Evolutionary conservation across 257 asterid genomes (phyloP).

Genomic region (Solanum chmielewskii): DNA sequence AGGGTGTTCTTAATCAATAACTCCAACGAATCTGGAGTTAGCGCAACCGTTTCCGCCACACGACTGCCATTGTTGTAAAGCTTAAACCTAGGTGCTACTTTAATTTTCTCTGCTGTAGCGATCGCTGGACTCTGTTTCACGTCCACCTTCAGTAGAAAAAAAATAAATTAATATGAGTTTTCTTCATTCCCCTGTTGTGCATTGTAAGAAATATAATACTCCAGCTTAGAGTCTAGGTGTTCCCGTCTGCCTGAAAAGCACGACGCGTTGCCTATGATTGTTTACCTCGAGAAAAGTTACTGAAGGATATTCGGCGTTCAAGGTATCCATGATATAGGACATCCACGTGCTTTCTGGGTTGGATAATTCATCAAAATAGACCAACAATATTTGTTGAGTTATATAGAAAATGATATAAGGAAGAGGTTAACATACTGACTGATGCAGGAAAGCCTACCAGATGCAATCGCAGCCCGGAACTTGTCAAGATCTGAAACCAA

Average conservation of each 20-base stretch:
- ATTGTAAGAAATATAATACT: not conserved
- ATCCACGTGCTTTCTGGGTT: constrained; percentile 50
- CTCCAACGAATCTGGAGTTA: constrained; percentile 46
- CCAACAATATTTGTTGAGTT: constrained; percentile 29
- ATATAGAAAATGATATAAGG: not conserved
- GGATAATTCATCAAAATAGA: constrained; percentile 44
- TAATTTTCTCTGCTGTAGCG: constrained; percentile 42
- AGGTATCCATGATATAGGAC: constrained; percentile 51
- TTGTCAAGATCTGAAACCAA: constrained; percentile 53
- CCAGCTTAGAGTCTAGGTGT: not conserved
- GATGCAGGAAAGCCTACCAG: constrained; percentile 38
- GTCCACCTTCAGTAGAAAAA: constrained; percentile 36
- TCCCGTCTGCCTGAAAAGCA: not conserved
- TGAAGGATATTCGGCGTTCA: constrained; percentile 57
- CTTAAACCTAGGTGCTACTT: constrained; percentile 44
- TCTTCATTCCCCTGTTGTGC: not conserved
- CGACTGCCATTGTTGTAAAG: constrained; percentile 43
- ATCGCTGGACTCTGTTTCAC: constrained; percentile 37
- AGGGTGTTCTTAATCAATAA: constrained; percentile 15
- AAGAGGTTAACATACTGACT: constrained; percentile 18
- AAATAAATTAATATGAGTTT: not conserved
- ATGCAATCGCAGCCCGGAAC: constrained; percentile 64
- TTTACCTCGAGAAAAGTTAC: constrained; percentile 75
- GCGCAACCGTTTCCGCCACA: constrained; percentile 37
- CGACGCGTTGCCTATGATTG: not conserved